Base-by-base conservation (phyloP, 768 basidiomycete species). In the Tephrocybe sp. region DNA sequence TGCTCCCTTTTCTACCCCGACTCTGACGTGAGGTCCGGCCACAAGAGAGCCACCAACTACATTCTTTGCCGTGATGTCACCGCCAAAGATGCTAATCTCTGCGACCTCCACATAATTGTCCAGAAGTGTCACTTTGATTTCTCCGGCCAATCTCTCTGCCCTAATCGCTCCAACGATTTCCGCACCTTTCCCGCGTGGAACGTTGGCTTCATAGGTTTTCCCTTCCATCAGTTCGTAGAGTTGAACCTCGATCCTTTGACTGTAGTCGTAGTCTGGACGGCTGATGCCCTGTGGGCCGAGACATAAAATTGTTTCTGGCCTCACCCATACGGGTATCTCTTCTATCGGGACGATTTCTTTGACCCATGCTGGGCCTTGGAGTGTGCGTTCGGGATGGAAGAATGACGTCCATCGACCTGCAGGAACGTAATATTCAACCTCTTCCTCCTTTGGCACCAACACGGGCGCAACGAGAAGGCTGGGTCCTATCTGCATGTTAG, bases 311-410 rank as follows among this genome's bases (percentile, higher is more conserved):
- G 75, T 77, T 33, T 76, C 78, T 22, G 77, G 76, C 33, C 82
- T 73, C 33, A 87, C 78, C 78, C 79, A 88, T 23, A 88, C 79
- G 13, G 85, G 85, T 34, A 89, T 74, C 49, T 78, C 75, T 58
- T 84, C 77, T 34, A 86, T 65, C 20, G 83, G 76, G n/a, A 85
- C 80, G 49, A 76, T 68, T 56, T 83, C 81, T 45, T 75, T 76
- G 52, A 87, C 68, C 85, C 85, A 88, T 14, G 58, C 55, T 0
- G 85, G 86, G 0, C 87, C 87, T 43, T 71, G 64, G 22, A 82
- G 57, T n/a, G 72, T 73, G 39, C 80, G 74, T 35, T 70, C 67
- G 1, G 78, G 74, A 62, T 83, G 69, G 66, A 72, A 84, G 62
- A 80, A 79, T 38, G 77, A 77, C 6, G 81, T 84, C 83, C 84